Evolutionary conservation across 768 basidiomycete genomes (phyloP).

Genomic region (Sarcodon sp.): DNA sequence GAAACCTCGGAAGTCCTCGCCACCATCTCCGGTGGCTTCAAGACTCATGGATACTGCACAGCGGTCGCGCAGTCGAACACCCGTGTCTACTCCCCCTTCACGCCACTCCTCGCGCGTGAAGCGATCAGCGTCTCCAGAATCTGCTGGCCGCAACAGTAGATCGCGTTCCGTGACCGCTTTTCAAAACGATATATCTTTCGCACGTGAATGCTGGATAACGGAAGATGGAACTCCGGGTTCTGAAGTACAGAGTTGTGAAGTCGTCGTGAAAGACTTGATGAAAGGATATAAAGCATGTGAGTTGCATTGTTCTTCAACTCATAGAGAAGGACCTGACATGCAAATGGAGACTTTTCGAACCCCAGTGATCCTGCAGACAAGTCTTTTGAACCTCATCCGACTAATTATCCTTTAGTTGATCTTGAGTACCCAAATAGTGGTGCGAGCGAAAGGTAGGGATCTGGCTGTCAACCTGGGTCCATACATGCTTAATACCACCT

Average conservation of each 20-base stretch:
- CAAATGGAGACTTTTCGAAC: slow-evolving; percentile 54
- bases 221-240: slow-evolving; percentile 40
- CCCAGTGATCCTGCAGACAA: slow-evolving; percentile 47
- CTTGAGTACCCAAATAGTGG: slow-evolving; percentile 69
- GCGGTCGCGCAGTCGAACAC: slow-evolving; percentile 8
- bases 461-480: background rate
- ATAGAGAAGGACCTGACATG: slow-evolving; percentile 1
- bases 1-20: slow-evolving; percentile 14
- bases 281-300: slow-evolving; percentile 60
- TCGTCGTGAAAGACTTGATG: slow-evolving; percentile 46
- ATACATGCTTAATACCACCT: background rate
- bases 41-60: background rate
- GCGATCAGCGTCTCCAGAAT: slow-evolving; percentile 7
- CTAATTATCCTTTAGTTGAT: slow-evolving; percentile 48
- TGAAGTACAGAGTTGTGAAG: slow-evolving; percentile 48
- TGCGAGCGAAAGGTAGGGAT: slow-evolving; percentile 51
- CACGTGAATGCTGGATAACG: slow-evolving; percentile 35
- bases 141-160: slow-evolving; percentile 41
- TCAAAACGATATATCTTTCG: slow-evolving; percentile 24
- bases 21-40: slow-evolving; percentile 6
- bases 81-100: slow-evolving; percentile 7
- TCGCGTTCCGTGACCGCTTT: slow-evolving; percentile 55
- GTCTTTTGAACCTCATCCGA: slow-evolving; percentile 49
- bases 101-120: slow-evolving; percentile 1
- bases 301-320: slow-evolving; percentile 16